These are phyloP conservation scores for Debaryomyces prosopidis DNA, from an alignment of 805 yeast genomes.

Conservation along the genomic window DNA sequence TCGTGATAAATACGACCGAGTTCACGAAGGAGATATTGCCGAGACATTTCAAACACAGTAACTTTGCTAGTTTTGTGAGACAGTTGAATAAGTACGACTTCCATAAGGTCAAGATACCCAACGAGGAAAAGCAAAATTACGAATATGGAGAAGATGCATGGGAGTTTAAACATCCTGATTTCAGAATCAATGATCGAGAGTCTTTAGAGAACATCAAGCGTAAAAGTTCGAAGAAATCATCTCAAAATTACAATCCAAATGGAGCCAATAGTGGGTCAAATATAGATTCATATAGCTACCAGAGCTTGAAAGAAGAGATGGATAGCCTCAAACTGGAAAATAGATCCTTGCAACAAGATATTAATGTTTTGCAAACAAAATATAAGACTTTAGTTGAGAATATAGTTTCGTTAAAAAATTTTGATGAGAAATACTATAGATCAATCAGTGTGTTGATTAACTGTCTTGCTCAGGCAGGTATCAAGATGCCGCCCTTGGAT, in stretches of 20 bases:
- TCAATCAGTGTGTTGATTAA: conserved; percentile 52
- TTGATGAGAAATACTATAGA: conserved; percentile 56
- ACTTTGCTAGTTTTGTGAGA: conserved; percentile 93
- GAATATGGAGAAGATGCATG: conserved; percentile 80
- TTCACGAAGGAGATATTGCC: conserved; percentile 89
- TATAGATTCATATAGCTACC: conserved; percentile 14
- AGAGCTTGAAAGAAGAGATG: conserved; percentile 29
- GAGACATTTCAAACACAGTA: conserved; percentile 90
- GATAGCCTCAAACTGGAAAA: conserved; percentile 34
- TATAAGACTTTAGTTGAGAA: conserved; percentile 67
- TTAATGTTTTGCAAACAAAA: conserved; percentile 48
- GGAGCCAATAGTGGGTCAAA: neutral
- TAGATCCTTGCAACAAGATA: conserved; percentile 32
- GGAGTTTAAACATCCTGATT: conserved; percentile 94
- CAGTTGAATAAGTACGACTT: conserved; percentile 96
- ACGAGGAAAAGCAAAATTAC: conserved; percentile 52
- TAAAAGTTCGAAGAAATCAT: conserved; percentile 54
- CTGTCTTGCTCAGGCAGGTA: conserved; percentile 57
- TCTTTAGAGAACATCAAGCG: conserved; percentile 85
- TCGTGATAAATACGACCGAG: conserved; percentile 85
- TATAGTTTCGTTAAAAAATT: conserved; percentile 53
- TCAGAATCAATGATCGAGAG: conserved; percentile 71
- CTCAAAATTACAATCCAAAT: neutral
- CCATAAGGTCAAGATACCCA: conserved; percentile 84
- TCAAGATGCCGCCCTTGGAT: conserved; percentile 65